Evolutionary conservation across 352 stramenopile genomes (phyloP).

Genomic region (Phytophthora pini): DNA sequence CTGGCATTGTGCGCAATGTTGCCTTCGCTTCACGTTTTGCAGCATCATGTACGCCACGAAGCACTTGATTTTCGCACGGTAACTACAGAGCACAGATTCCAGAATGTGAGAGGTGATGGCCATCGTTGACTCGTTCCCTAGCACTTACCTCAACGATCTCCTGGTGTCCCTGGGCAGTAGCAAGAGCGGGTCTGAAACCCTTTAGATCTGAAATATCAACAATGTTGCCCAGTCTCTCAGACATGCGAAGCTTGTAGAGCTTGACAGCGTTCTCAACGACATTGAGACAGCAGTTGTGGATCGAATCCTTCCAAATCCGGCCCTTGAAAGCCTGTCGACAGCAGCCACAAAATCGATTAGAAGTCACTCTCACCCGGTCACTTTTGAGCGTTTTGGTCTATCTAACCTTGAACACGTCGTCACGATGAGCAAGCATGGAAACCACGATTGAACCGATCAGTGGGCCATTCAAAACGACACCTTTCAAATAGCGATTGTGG

Average conservation of each 20-base stretch:
- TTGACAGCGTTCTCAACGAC: slow-evolving; percentile 83
- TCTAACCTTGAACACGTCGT: slow-evolving; percentile 71
- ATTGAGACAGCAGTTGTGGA: slow-evolving; percentile 84
- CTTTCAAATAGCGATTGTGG: slow-evolving; percentile 72
- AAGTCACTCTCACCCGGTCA: background rate
- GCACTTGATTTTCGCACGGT: slow-evolving; percentile 60
- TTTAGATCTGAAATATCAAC: slow-evolving; percentile 78
- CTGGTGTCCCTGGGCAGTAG: slow-evolving; percentile 29
- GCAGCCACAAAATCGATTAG: background rate
- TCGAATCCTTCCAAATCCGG: slow-evolving; percentile 77
- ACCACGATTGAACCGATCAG: slow-evolving; percentile 75
- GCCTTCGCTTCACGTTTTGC: slow-evolving; percentile 57
- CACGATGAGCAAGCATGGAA: slow-evolving; percentile 74
- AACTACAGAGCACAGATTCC: slow-evolving; percentile 44
- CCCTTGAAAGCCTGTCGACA: slow-evolving; percentile 61
- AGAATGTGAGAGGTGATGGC: slow-evolving; percentile 3
- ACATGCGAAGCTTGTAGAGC: slow-evolving; percentile 82
- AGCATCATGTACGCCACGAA: slow-evolving; percentile 54
- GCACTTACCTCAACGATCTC: slow-evolving; percentile 50
- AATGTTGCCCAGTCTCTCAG: slow-evolving; percentile 63
- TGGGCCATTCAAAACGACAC: slow-evolving; percentile 74
- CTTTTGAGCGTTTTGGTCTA: background rate
- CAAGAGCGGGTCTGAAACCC: slow-evolving; percentile 55
- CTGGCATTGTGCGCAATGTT: slow-evolving; percentile 66
- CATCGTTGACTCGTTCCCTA: background rate